These are phyloP conservation scores for Pascua sp. DNA, from an alignment of 1,284 basidiomycete genomes.

Conservation along the genomic window DNA sequence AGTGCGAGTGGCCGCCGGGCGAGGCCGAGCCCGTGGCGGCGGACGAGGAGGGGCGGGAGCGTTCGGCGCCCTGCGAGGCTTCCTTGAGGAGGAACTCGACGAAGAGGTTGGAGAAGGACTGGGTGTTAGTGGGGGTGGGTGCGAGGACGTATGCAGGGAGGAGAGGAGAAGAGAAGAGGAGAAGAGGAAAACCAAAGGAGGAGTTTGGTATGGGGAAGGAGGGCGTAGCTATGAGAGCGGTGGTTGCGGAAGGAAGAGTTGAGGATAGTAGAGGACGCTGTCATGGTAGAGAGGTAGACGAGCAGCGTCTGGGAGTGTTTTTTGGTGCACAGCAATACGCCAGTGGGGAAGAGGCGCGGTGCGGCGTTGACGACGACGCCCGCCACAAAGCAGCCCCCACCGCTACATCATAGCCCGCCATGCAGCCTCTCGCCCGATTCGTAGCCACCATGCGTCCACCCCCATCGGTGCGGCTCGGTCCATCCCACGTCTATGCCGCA, in stretches of 20 bases:
- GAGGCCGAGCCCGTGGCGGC: background rate
- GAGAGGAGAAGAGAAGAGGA: no score
- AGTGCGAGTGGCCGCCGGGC: background rate
- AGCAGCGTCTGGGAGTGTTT: no score
- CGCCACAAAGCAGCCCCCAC: no score
- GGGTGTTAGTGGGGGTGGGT: background rate
- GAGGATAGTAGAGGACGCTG: background rate
- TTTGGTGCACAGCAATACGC: no score
- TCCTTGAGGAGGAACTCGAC: slow-evolving; percentile 93
- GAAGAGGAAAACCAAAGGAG: no score
- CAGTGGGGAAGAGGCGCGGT: no score
- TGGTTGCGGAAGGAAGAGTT: background rate
- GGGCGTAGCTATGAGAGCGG: background rate
- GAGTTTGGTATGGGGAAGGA: no score
- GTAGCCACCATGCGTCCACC: background rate
- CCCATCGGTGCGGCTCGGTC: background rate
- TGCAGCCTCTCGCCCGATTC: background rate
- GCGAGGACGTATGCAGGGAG: no score
- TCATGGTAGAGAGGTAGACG: no score
- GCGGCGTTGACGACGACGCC: no score
- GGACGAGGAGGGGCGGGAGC: background rate
- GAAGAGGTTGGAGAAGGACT: slow-evolving; percentile 93
- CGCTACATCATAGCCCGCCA: no score
- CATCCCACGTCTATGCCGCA: background rate
- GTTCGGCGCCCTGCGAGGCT: slow-evolving; percentile 55